These are phyloP conservation scores for Fraxinus americana DNA, from an alignment of 257 asterid species.

Conservation along the genomic window DNA sequence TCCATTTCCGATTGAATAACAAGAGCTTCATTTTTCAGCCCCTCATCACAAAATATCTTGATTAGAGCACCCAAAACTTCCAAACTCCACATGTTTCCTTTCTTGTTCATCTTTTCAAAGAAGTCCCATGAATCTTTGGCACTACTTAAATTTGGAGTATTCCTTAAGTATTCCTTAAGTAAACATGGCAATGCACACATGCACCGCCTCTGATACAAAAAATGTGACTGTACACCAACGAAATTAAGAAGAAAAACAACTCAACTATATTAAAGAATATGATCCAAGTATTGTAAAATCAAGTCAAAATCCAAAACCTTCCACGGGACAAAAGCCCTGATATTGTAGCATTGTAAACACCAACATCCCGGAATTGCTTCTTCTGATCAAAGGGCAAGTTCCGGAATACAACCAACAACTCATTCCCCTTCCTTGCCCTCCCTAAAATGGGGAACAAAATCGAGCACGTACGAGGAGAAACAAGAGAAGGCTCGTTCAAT, in stretches of 20 bases:
- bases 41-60: constrained; percentile 89
- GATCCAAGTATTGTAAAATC: constrained; percentile 2
- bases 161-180: not conserved
- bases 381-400: constrained; percentile 66
- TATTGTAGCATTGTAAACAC: constrained; percentile 76
- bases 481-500: no score
- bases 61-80: constrained; percentile 84
- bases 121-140: constrained; percentile 84
- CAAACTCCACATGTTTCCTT: no score
- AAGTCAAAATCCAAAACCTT: constrained; percentile 51
- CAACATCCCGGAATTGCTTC: constrained; percentile 60
- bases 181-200: not conserved
- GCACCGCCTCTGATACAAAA: not conserved
- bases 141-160: constrained; percentile 20
- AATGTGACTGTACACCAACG: not conserved
- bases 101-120: constrained; percentile 65
- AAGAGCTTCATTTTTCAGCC: constrained; percentile 81
- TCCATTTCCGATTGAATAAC: constrained; percentile 84
- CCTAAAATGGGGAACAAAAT: no score
- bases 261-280: not conserved
- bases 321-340: constrained; percentile 68
- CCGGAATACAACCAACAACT: constrained; percentile 52
- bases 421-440: no score
- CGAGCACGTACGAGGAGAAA: no score
- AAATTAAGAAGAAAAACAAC: not conserved